Evolutionary conservation across 495 filamentous ascomycete genomes (phyloP), one percentile per base, ranked within the genome.

Genomic region (Friedmanniomyces simplex): DNA sequence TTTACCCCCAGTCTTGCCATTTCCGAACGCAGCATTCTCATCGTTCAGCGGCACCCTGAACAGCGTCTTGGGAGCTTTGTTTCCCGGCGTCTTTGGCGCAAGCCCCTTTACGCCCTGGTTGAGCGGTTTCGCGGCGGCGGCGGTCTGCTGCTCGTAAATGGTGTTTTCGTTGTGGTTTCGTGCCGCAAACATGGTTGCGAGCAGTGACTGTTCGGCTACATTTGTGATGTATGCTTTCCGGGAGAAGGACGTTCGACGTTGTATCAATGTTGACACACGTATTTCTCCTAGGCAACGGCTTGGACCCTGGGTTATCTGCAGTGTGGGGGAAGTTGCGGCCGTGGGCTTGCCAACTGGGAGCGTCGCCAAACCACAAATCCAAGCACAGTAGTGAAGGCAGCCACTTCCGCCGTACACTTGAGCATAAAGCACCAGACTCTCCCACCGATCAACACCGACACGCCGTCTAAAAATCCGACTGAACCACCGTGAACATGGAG

Each of bases 121-220:
- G 58, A 86, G 78, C 32, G 88, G 84, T 70, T 95, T 95, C 12
- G 82, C 74, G 16, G 86, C 82, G n/a, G 87, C 84, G 24, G 75
- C 82, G 50, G 84, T 81, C 66, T 93, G 89, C 60, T 85, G 87
- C 62, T 74, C 74, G 66, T 88, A 84, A 52, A 81, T 79, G 63
- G 89, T 74, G 71, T 98, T 98, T 71, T 98, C 93, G 71, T 97
- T 91, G 72, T 95, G 87, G 63, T 61, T 58, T 1, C 80, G 81
- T 61, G 85, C 78, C 24, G 90, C 86, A 69, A 96, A 72, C 86
- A 95, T 90, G 25, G 14, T 56, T 34, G 20, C n/a, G 52, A 18
- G 37, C 43, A 24, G 24, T 36, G 16, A 37, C 5, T 47, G 22
- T 18, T 18, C 10, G 30, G 26, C 28, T 30, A 43, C 52, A 55